These are phyloP conservation scores for Amphirosellinia nigrospora DNA, from an alignment of 495 filamentous ascomycete species.

Conservation along the genomic window DNA sequence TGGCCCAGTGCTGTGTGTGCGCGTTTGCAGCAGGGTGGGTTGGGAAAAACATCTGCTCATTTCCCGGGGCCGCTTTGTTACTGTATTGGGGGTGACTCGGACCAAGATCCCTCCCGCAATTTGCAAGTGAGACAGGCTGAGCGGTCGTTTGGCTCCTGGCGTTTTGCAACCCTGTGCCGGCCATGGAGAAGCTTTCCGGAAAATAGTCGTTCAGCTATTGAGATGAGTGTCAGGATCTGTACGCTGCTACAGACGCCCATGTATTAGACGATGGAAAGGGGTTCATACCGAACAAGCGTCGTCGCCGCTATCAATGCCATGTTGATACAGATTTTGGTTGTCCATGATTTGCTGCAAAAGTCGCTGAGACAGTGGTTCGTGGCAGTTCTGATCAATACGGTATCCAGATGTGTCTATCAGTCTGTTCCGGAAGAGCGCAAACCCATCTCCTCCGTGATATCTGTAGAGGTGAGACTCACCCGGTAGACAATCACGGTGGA, in stretches of 20 bases:
- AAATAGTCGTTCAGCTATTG: conserved; percentile 33
- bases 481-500: conserved; percentile 29
- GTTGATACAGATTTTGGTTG: conserved; percentile 32
- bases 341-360: conserved; percentile 32
- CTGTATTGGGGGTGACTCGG: conserved; percentile 39
- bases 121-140: conserved; percentile 40
- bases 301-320: conserved; percentile 35
- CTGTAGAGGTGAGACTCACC: conserved; percentile 32
- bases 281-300: conserved; percentile 34
- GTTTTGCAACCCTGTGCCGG: conserved; percentile 29
- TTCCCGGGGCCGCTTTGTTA: conserved; percentile 35
- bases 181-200: conserved; percentile 21
- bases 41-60: conserved; percentile 37
- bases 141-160: conserved; percentile 35
- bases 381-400: conserved; percentile 3
- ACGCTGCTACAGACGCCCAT: not conserved
- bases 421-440: conserved; percentile 19
- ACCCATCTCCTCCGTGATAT: conserved; percentile 24
- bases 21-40: conserved; percentile 34
- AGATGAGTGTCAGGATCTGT: conserved; percentile 30
- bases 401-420: conserved; percentile 22
- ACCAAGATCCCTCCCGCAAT: conserved; percentile 35
- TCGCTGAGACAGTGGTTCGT: conserved; percentile 31
- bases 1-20: conserved; percentile 30
- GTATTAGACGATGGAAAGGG: conserved; percentile 18